A percentile compares a stretch with the other conserved stretches of the same genome.
phyloP scores from a whole-genome alignment of 31 red algal species.

The Pterothamnion heteromorphum region DNA sequence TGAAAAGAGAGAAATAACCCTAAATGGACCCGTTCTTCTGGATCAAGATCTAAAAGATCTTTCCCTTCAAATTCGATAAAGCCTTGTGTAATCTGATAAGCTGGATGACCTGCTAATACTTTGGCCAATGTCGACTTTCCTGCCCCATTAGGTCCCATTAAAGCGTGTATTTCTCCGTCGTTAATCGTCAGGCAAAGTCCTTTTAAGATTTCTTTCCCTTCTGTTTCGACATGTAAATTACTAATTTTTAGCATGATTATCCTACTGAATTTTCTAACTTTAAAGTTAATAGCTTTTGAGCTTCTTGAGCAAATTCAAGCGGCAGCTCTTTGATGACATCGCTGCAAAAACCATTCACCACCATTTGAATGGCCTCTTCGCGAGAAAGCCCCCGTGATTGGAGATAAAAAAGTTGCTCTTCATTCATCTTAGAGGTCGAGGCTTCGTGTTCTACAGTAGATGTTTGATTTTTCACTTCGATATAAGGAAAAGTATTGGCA shows the following conservation, averaged over 20 bases:
- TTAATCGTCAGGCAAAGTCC: conserved; percentile 2
- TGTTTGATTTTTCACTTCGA: neutral
- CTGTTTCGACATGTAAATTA: neutral
- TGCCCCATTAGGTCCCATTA: conserved; percentile 25
- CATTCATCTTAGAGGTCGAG: conserved; percentile 32
- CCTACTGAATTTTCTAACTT: conserved; percentile 19
- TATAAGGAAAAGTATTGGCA: conserved; percentile 31
- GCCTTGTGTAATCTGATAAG: neutral
- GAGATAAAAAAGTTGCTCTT: conserved; percentile 44
- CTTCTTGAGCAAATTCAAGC: conserved; percentile 26
- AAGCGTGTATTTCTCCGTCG: conserved; percentile 13
- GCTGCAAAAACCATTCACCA: conserved; percentile 23
- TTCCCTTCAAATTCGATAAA: neutral
- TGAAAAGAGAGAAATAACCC: conserved; percentile 24
- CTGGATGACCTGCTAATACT: conserved; percentile 43
- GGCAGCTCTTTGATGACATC: conserved; percentile 37
- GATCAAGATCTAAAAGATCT: neutral
- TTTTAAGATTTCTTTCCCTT: neutral
- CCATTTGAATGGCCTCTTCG: neutral
- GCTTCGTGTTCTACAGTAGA: conserved; percentile 16
- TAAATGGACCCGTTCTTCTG: neutral
- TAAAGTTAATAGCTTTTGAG: neutral
- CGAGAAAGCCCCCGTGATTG: neutral
- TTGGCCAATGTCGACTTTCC: conserved; percentile 51
- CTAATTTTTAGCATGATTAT: neutral